Percentiles rank a stretch among this genome's conserved stretches.
Evolutionary conservation across 345 rosid genomes (phyloP).

Genomic region (Gossypium herbaceum): DNA sequence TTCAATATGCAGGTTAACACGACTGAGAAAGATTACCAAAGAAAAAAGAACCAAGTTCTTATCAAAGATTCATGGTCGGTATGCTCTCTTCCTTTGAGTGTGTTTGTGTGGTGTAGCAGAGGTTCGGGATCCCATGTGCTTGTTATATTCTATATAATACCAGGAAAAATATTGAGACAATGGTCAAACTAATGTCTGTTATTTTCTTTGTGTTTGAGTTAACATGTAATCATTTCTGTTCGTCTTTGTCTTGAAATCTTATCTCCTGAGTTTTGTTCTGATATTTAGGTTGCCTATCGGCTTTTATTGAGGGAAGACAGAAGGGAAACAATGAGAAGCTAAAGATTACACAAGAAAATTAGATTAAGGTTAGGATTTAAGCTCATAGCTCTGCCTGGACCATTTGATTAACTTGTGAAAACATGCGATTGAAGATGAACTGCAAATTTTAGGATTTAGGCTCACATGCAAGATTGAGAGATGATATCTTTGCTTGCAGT

Average conservation of each 20-base stretch:
- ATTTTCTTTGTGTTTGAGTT: too few relatives aligned
- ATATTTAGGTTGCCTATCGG: background rate
- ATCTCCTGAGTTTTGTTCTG: too few relatives aligned
- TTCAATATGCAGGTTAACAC: conserved; percentile 65
- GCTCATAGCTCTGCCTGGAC: background rate
- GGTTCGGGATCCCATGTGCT: background rate
- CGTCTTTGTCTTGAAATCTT: too few relatives aligned
- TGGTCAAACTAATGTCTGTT: background rate
- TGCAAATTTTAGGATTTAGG: background rate
- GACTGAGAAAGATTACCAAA: conserved; percentile 94
- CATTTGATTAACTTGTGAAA: background rate
- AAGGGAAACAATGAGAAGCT: background rate
- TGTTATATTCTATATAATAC: background rate
- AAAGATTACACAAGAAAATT: background rate
- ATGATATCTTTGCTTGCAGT: background rate
- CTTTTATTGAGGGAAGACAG: background rate
- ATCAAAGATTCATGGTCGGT: conserved; percentile 99
- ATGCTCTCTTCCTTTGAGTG: conserved; percentile 10
- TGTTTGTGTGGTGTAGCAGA: background rate
- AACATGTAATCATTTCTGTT: too few relatives aligned
- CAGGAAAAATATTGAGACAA: background rate
- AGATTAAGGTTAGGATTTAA: background rate
- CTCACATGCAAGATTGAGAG: background rate
- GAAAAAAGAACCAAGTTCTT: conserved; percentile 95
- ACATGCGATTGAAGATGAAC: background rate